Evolutionary conservation across 495 filamentous ascomycete genomes (phyloP), one percentile per base, ranked within the genome.

Genomic region (Penicillium pancosmium): DNA sequence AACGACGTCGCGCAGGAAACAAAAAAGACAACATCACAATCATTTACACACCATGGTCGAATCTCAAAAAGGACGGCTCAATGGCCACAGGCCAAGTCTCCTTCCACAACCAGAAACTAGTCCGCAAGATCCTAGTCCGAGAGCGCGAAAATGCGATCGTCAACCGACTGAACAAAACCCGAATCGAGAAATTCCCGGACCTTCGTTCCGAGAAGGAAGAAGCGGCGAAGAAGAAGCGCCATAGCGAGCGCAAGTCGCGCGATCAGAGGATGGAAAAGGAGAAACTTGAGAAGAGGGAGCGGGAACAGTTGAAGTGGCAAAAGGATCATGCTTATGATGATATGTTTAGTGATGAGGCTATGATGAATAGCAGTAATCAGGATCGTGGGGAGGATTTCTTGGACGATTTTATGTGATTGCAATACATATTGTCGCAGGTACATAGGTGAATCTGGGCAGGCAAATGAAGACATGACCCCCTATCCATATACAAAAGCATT

Each of bases 41-140:
- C 55, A 93, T 98, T 64, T 98, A 98, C 75, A 98, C 94, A 3
- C 95, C 94, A 18, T 98, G 95, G 95, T 90, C 91, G 41, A 98
- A 98, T 68, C 86, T 98, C 6, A 87, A 89, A 72, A 98, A 98
- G 70, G 91, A 94, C 64, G 93, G 92, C n/a, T 88, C 85, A 66
- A 98, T 98, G 94, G 92, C 91, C 4, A 87, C 86, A 4, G 94
- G 94, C 21, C 94, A 98, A 72, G 94, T 98, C 51, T 87, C 90
- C 43, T 98, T 97, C 77, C 91, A 96, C 66, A 93, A 97, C 73
- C 83, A 79, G n/a, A 88, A 88, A 67, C 55, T 91, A 74, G 93
- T 96, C 64, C 92, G 89, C 71, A 86, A 86, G 57, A 77, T 94
- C 55, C 84, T 94, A 33, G 85, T 97, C 10, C 66, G 83, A 18